These are phyloP conservation scores for Silene coronaria DNA, from an alignment of 179 eudicot species.

Conservation along the genomic window DNA sequence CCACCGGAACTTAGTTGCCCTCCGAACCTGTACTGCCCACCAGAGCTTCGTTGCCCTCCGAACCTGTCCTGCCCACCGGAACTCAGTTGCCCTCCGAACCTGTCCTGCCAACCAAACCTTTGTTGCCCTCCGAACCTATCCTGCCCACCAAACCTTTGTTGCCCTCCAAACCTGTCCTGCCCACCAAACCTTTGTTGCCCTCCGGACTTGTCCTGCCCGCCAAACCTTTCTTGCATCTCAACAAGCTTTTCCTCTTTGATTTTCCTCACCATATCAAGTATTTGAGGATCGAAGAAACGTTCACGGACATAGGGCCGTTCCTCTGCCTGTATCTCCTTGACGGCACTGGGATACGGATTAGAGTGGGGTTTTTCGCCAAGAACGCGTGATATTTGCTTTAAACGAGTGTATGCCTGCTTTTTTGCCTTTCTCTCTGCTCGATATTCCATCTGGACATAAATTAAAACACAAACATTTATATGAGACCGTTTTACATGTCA, in stretches of 20 bases:
- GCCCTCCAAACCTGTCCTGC: conserved; percentile 28
- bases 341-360: conserved; percentile 83
- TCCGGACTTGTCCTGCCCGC: conserved; percentile 27
- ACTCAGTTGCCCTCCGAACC: conserved; percentile 29
- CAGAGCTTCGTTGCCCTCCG: neutral
- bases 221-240: conserved; percentile 48
- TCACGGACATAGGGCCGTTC: conserved; percentile 63
- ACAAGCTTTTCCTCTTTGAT: conserved; percentile 48
- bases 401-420: conserved; percentile 57
- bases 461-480: neutral
- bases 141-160: conserved; percentile 37
- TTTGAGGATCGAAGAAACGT: conserved; percentile 60
- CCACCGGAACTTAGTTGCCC: too few species aligned
- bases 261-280: conserved; percentile 40
- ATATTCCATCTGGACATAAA: conserved; percentile 64
- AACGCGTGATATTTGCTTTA: conserved; percentile 62
- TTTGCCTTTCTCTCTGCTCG: conserved; percentile 53
- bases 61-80: neutral
- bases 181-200: conserved; percentile 36
- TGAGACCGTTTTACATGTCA: too few species aligned
- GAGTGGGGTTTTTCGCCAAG: conserved; percentile 71
- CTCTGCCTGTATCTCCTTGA: conserved; percentile 84
- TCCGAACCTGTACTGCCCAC: neutral
- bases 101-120: conserved; percentile 27
- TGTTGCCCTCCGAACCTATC: conserved; percentile 38